Base-by-base conservation (phyloP, 2,329 filamentous ascomycete species). In the Colletotrichum phormii region DNA sequence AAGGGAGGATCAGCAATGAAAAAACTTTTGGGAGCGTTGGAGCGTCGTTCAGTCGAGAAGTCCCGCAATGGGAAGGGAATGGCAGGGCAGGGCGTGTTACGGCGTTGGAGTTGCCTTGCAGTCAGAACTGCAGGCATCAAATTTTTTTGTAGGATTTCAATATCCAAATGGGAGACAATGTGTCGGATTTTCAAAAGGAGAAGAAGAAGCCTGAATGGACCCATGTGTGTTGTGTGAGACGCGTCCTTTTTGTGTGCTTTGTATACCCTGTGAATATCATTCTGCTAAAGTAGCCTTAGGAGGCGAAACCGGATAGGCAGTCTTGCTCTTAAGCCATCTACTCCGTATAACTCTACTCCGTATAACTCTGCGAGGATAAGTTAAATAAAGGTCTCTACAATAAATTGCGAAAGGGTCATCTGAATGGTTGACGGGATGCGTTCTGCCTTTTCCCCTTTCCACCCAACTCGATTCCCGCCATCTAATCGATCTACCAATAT, bases 141-240 rank as follows among this genome's bases (percentile, higher is more conserved):
- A 49, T 54, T 29, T 72, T 26, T 72, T 70, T 72, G 70, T 72
- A 70, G 70, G 26, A 59, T 70, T 70, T 64, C 54, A 72, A 72
- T 70, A 72, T 72, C 70, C 57, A 67, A 64, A 64, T 59, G 65
- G 65, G 33, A 72, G 15, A 49, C 42, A 49, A 58, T 33, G 60
- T 64, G 59, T 72, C 60, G 60, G 66, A 72, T 49, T 60, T 22
- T n/a, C 22, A 29, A 46, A 42, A 26, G 13, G 31, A 33, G 35
- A 13, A 42, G 15, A 42, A 42, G 26, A 26, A 22, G 51, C 9
- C 18, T 35, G 8, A 35, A 9, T 9, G 8, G 8, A 2, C 33
- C 33, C 11, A 11, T 35, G 33, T 8, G 8, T 35, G 8, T 35
- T 11, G 33, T 35, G 33, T 29, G 11, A 35, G 11, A 35, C 11